A percentile compares a stretch with the other conserved stretches of the same genome.
These are phyloP conservation scores for Hibiscus trionum DNA, from an alignment of 345 rosid species.

Conservation along the genomic window DNA sequence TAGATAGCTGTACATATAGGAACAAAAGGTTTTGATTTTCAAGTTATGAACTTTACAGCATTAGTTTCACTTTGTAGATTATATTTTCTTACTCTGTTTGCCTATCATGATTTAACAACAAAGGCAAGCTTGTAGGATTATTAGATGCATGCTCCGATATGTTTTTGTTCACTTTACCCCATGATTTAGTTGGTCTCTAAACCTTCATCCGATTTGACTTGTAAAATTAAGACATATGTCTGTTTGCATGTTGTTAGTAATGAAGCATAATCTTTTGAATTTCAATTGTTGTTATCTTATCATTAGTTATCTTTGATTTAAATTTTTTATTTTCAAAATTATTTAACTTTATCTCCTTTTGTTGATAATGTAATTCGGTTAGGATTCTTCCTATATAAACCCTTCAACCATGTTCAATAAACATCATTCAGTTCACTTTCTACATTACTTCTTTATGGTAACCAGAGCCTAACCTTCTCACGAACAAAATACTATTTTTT, in stretches of 20 bases:
- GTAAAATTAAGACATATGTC: neutral
- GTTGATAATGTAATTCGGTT: too few relatives aligned
- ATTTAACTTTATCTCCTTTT: too few relatives aligned
- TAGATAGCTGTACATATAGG: slow-evolving; percentile 32
- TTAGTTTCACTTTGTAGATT: slow-evolving; percentile 19
- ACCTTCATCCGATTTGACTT: neutral
- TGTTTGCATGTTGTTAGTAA: neutral
- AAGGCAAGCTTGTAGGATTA: slow-evolving; percentile 4
- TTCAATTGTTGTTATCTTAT: too few relatives aligned
- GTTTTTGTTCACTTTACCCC: neutral
- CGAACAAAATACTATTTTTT: too few relatives aligned
- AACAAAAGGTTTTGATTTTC: slow-evolving; percentile 32
- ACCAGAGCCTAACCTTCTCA: too few relatives aligned
- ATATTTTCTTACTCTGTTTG: slow-evolving; percentile 11
- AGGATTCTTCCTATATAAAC: too few relatives aligned
- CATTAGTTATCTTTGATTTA: too few relatives aligned
- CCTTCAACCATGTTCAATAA: too few relatives aligned
- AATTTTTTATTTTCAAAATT: too few relatives aligned
- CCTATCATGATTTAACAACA: neutral
- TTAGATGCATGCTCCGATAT: neutral
- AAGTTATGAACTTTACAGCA: slow-evolving; percentile 29
- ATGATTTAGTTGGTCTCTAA: neutral
- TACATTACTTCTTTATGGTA: too few relatives aligned
- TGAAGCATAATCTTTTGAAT: too few relatives aligned
- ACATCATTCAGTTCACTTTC: too few relatives aligned